These are phyloP conservation scores for Paraconiothyrium brasiliense DNA, from an alignment of 2,329 filamentous ascomycete species.

Conservation along the genomic window DNA sequence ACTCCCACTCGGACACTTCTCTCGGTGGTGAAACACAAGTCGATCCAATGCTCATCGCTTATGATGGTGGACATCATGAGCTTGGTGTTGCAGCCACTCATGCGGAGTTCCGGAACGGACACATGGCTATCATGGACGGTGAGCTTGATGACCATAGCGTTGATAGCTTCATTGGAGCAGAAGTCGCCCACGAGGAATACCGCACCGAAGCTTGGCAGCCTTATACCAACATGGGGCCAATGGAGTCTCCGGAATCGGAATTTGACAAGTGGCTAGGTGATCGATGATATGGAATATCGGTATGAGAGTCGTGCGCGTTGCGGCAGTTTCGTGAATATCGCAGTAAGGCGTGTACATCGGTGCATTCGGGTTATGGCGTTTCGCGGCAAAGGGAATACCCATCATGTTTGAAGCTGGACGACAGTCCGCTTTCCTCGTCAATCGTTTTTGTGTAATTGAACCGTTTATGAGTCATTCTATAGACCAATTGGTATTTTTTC, in stretches of 20 bases:
- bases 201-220: conserved; percentile 48
- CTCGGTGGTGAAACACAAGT: conserved; percentile 49
- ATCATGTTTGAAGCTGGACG: neutral
- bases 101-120: conserved; percentile 41
- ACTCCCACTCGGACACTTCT: conserved; percentile 38
- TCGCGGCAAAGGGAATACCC: conserved; percentile 6
- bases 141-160: conserved; percentile 41
- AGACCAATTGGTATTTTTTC: neutral
- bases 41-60: conserved; percentile 55
- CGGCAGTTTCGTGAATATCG: neutral
- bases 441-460: neutral
- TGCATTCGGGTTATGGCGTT: conserved; percentile 10
- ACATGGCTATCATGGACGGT: conserved; percentile 42
- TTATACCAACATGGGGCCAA: conserved; percentile 45
- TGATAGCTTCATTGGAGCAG: conserved; percentile 37
- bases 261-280: conserved; percentile 59
- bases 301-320: neutral
- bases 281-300: neutral
- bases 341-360: neutral
- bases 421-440: neutral
- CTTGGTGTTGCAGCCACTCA: conserved; percentile 33
- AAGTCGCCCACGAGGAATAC: conserved; percentile 35
- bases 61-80: conserved; percentile 34
- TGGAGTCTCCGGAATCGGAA: conserved; percentile 52
- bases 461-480: neutral